Evolutionary conservation across 192 early-diverging fungal species (phyloP).

Genomic region (Paraglomus occultum): DNA sequence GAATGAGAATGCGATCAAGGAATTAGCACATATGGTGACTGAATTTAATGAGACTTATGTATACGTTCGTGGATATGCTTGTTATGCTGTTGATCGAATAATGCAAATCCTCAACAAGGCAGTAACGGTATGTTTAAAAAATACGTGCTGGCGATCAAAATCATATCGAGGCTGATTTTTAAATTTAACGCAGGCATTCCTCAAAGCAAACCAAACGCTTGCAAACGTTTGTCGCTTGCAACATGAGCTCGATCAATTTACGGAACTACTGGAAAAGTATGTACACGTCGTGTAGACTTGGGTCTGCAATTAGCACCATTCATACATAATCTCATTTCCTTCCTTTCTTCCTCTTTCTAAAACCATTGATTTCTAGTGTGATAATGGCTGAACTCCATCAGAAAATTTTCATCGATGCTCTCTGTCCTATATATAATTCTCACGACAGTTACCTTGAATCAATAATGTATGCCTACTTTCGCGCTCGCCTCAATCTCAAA

Average conservation of each 20-base stretch:
- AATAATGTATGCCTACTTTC: conserved; percentile 38
- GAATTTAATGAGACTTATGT: conserved; percentile 56
- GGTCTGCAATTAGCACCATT: too few relatives aligned
- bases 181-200: conserved; percentile 9
- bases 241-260: conserved; percentile 44
- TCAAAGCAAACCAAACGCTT: conserved; percentile 28
- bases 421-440: conserved; percentile 40
- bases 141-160: conserved; percentile 35
- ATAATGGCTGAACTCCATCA: conserved; percentile 51
- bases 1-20: background rate
- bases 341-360: background rate
- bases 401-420: conserved; percentile 51
- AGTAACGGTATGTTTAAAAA: conserved; percentile 35
- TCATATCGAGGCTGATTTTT: conserved; percentile 8
- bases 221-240: conserved; percentile 33
- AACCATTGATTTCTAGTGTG: conserved; percentile 33
- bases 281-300: background rate
- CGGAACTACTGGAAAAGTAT: conserved; percentile 56
- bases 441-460: conserved; percentile 43
- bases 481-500: conserved; percentile 34
- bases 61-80: conserved; percentile 52
- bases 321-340: too few relatives aligned
- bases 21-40: conserved; percentile 40
- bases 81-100: conserved; percentile 48
- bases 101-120: conserved; percentile 47